Evolutionary conservation across 768 basidiomycete genomes (phyloP).

Genomic region (Candolleomyces efflorescens): DNA sequence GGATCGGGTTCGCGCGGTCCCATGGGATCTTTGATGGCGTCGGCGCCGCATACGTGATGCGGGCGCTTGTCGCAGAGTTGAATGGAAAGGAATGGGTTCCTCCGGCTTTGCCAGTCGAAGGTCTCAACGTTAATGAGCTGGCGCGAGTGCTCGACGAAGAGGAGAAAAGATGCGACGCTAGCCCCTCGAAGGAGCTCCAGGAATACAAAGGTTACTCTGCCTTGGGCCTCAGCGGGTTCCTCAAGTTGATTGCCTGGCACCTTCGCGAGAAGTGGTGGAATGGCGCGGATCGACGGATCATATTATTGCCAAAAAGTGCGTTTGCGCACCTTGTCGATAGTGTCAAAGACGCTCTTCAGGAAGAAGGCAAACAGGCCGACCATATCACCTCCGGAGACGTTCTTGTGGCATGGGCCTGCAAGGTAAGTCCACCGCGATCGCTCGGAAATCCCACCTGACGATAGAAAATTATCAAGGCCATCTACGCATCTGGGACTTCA

Average conservation of each 20-base stretch:
- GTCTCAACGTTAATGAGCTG: slow-evolving; percentile 30
- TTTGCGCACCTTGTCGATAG: slow-evolving; percentile 24
- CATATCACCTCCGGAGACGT: slow-evolving; percentile 34
- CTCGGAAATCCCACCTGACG: neutral
- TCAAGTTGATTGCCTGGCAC: slow-evolving; percentile 32
- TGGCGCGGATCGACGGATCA: slow-evolving; percentile 28
- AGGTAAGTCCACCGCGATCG: slow-evolving; percentile 18
- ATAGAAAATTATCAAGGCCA: slow-evolving; percentile 19
- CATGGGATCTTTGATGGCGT: slow-evolving; percentile 41
- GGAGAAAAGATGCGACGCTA: slow-evolving; percentile 3
- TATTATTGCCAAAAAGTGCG: slow-evolving; percentile 29
- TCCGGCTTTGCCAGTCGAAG: slow-evolving; percentile 28
- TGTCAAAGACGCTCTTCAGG: slow-evolving; percentile 21
- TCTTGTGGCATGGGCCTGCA: slow-evolving; percentile 37
- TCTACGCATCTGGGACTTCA: slow-evolving; percentile 29
- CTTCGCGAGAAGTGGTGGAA: slow-evolving; percentile 32
- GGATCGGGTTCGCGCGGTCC: slow-evolving; percentile 37
- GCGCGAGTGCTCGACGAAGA: slow-evolving; percentile 23
- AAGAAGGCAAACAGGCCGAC: slow-evolving; percentile 11
- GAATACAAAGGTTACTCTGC: slow-evolving; percentile 13
- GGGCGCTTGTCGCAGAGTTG: slow-evolving; percentile 37
- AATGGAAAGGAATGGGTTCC: slow-evolving; percentile 30
- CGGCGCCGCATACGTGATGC: slow-evolving; percentile 32
- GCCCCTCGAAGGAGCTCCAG: neutral
- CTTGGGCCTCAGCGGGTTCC: slow-evolving; percentile 23